These are phyloP conservation scores for Colletotrichum filicis DNA, from an alignment of 2,329 filamentous ascomycete species.

Conservation along the genomic window DNA sequence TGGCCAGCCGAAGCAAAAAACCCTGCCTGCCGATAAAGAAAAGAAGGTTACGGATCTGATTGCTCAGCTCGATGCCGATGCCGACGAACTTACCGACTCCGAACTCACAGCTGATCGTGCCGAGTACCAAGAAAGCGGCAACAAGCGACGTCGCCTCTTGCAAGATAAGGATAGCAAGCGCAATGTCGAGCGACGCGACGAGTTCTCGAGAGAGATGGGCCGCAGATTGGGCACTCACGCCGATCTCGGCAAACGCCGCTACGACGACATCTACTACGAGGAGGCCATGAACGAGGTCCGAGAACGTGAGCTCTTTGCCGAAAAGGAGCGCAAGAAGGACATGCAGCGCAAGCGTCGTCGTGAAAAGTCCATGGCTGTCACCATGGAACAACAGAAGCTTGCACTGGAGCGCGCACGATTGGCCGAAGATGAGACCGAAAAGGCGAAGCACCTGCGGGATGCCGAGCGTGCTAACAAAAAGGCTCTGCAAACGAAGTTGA, in stretches of 20 bases:
- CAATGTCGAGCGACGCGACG: conserved; percentile 69
- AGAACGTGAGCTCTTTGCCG: conserved; percentile 88
- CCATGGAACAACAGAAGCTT: conserved; percentile 88
- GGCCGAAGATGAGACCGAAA: conserved; percentile 84
- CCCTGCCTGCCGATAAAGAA: conserved; percentile 68
- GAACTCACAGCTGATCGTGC: conserved; percentile 57
- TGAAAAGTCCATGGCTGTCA: conserved; percentile 95
- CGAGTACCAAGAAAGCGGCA: conserved; percentile 64
- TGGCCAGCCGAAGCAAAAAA: conserved; percentile 62
- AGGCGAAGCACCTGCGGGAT: conserved; percentile 82
- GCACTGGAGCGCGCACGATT: conserved; percentile 82
- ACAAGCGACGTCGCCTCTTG: conserved; percentile 77
- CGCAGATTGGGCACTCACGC: conserved; percentile 76
- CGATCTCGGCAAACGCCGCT: conserved; percentile 78
- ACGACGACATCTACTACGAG: conserved; percentile 80
- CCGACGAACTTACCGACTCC: conserved; percentile 52
- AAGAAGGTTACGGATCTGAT: conserved; percentile 74
- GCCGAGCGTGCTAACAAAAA: conserved; percentile 93
- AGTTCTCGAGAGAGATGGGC: conserved; percentile 68
- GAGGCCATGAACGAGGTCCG: conserved; percentile 88
- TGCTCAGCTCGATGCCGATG: conserved; percentile 59
- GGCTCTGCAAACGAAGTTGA: conserved; percentile 88
- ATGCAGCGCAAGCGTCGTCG: conserved; percentile 97
- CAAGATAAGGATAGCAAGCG: conserved; percentile 71
- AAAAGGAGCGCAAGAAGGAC: conserved; percentile 99